Evolutionary conservation across 1,284 basidiomycete genomes (phyloP).

Genomic region (Wolfiporia cocos): DNA sequence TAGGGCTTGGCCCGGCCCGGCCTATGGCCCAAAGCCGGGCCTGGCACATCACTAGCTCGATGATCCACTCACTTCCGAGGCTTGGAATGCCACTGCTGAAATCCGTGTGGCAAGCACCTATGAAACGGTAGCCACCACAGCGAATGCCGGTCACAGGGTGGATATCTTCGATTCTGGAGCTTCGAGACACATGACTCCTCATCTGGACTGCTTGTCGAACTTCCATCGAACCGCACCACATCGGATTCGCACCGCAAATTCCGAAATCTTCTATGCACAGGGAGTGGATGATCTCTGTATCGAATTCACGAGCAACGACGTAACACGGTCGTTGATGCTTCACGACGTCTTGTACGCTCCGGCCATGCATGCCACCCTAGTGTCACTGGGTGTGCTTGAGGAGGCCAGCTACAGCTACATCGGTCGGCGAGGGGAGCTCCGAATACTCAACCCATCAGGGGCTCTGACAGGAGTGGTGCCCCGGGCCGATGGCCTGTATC

Average conservation of each 20-base stretch:
- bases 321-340: conserved; percentile 15
- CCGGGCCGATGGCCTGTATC: background rate
- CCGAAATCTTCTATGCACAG: conserved; percentile 21
- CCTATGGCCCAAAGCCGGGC: too few relatives aligned
- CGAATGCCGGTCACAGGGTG: background rate
- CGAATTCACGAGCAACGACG: conserved; percentile 18
- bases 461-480: background rate
- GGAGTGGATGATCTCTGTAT: conserved; percentile 26
- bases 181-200: conserved; percentile 24
- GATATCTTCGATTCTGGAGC: conserved; percentile 2
- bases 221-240: conserved; percentile 16
- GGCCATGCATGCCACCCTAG: conserved; percentile 26
- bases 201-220: conserved; percentile 15
- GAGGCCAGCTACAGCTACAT: conserved; percentile 13
- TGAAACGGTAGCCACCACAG: background rate
- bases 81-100: background rate
- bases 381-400: conserved; percentile 25
- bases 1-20: too few relatives aligned
- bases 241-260: conserved; percentile 24
- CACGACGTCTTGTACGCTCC: conserved; percentile 28
- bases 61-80: background rate
- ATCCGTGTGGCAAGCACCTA: background rate
- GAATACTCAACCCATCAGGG: background rate
- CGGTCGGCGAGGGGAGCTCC: background rate
- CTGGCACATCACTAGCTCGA: too few relatives aligned